phyloP scores from a whole-genome alignment of 2,329 filamentous ascomycete genomes.

The Hypoxylon rubiginosum region DNA sequence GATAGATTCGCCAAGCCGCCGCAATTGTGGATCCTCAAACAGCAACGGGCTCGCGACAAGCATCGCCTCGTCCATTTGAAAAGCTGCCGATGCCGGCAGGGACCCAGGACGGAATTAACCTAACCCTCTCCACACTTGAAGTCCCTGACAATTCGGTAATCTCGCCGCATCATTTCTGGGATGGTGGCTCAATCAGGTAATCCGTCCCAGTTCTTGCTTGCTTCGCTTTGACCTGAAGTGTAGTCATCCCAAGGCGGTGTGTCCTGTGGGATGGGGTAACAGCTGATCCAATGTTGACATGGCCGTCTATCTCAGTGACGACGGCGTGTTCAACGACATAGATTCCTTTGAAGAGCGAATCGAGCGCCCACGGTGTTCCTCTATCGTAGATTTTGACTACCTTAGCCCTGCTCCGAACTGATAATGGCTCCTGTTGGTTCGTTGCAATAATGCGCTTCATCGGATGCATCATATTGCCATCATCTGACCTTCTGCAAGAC shows the following conservation, averaged over 20 bases:
- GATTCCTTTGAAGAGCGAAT: slow-evolving; percentile 14
- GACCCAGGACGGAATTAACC: slow-evolving; percentile 30
- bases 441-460: slow-evolving; percentile 9
- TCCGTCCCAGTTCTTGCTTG: slow-evolving; percentile 14
- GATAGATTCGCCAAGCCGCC: slow-evolving; percentile 28
- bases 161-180: slow-evolving; percentile 19
- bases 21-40: slow-evolving; percentile 26
- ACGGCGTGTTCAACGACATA: slow-evolving; percentile 5
- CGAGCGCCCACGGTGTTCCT: neutral
- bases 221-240: slow-evolving; percentile 20
- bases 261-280: neutral
- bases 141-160: slow-evolving; percentile 37
- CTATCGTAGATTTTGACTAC: neutral
- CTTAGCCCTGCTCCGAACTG: neutral
- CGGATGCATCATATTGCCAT: slow-evolving; percentile 1
- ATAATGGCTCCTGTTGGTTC: slow-evolving; percentile 8
- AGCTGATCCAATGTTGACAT: too few species aligned
- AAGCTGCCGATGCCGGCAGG: slow-evolving; percentile 36
- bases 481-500: slow-evolving; percentile 14
- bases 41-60: slow-evolving; percentile 17
- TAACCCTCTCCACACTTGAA: slow-evolving; percentile 41
- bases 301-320: too few species aligned
- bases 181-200: slow-evolving; percentile 22
- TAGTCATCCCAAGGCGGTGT: slow-evolving; percentile 26
- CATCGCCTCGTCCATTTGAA: slow-evolving; percentile 31